Percentiles rank a stretch among this genome's conserved stretches.
phyloP scores from a whole-genome alignment of 371 early-diverging fungal genomes.

The Mortierella sp. region DNA sequence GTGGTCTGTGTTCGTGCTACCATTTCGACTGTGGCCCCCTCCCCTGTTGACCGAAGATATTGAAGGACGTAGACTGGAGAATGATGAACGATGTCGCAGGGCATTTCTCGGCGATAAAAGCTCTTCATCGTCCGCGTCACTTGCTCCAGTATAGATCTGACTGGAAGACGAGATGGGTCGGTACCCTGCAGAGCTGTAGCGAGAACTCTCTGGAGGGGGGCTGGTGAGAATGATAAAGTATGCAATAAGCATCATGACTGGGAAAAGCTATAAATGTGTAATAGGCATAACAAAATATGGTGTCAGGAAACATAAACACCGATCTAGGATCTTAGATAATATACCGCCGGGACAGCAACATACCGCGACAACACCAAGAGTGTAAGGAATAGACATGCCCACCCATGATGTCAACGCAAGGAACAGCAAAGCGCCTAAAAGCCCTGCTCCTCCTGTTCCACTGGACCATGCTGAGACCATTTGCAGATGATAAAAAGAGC shows the following conservation, averaged over 20 bases:
- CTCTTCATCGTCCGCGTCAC: slow-evolving; percentile 8
- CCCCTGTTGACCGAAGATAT: neutral
- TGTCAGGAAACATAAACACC: neutral
- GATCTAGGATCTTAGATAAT: neutral
- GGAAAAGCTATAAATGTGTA: slow-evolving; percentile 30
- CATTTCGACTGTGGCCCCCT: neutral
- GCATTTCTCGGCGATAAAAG: slow-evolving; percentile 10
- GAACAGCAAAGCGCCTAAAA: slow-evolving; percentile 59
- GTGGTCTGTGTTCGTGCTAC: neutral
- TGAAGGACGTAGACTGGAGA: neutral
- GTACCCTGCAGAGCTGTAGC: slow-evolving; percentile 22
- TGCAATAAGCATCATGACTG: slow-evolving; percentile 30
- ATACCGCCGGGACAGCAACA: neutral
- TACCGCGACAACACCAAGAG: slow-evolving; percentile 54
- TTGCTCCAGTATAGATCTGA: neutral
- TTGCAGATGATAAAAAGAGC: slow-evolving; percentile 56
- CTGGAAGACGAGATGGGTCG: slow-evolving; percentile 14
- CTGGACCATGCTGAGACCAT: slow-evolving; percentile 61
- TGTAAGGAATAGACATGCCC: slow-evolving; percentile 40
- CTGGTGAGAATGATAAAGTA: slow-evolving; percentile 42
- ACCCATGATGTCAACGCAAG: slow-evolving; percentile 61
- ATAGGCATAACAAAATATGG: neutral
- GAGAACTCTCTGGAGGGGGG: slow-evolving; percentile 12
- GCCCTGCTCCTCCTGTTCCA: slow-evolving; percentile 65
- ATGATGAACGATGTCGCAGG: neutral